These are phyloP conservation scores for Agrocybe praecox DNA, from an alignment of 768 basidiomycete species.

Conservation along the genomic window DNA sequence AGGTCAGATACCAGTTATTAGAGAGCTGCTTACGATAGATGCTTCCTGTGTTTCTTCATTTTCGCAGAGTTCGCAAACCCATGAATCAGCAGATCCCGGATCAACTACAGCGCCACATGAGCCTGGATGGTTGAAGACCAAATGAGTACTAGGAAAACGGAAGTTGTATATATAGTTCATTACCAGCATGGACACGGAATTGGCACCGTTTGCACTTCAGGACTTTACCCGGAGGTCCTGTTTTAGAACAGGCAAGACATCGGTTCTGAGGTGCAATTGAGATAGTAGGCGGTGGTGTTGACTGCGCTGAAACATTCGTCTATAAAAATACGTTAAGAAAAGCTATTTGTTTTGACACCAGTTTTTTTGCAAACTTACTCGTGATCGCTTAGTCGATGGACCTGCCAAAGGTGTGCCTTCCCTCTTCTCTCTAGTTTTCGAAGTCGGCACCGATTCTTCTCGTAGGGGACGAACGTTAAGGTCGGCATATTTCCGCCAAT, in stretches of 20 bases:
- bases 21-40: constrained; percentile 59
- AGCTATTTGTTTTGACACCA: too few relatives aligned
- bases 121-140: constrained; percentile 38
- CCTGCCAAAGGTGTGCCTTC: constrained; percentile 57
- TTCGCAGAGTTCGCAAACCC: constrained; percentile 87
- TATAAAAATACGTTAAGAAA: constrained; percentile 21
- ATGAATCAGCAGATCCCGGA: constrained; percentile 64
- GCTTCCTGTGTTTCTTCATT: constrained; percentile 84
- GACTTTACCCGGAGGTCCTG: constrained; percentile 76
- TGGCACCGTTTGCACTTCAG: constrained; percentile 82
- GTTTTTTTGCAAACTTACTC: constrained; percentile 43
- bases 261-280: constrained; percentile 61
- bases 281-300: constrained; percentile 65
- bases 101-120: constrained; percentile 70
- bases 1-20: neutral
- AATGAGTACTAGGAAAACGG: constrained; percentile 3
- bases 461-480: constrained; percentile 73
- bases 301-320: constrained; percentile 52
- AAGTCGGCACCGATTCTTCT: constrained; percentile 58
- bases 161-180: constrained; percentile 15
- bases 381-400: constrained; percentile 45
- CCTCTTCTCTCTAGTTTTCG: constrained; percentile 68
- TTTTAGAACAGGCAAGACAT: constrained; percentile 76
- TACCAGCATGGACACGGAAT: constrained; percentile 81
- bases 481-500: constrained; percentile 94